Evolutionary conservation across 2,329 filamentous ascomycete species (phyloP), one percentile per base, ranked within the genome.

Genomic region (Penicillium oxalicum): DNA sequence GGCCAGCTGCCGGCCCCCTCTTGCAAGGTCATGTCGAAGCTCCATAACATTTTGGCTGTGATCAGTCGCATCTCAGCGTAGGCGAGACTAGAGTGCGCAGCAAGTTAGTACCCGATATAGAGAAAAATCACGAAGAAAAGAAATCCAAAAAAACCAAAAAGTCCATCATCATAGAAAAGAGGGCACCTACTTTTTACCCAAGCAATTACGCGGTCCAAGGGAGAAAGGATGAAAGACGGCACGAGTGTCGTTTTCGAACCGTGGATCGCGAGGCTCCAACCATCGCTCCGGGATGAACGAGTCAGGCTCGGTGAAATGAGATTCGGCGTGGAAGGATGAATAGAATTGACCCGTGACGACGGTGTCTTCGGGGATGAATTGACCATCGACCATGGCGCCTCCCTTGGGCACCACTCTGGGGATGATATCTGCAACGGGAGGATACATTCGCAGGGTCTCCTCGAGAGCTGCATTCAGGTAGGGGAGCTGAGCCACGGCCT

Each of bases 381-480:
- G 13, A 4, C 66, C 72, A 48, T 64, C 62, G 5, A 75, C 59
- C 0, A 63, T 54, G 11, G 64, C 63, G 2, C 72, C 73, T 1
- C 61, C 63, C 4, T 57, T 43, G 1, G 67, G 70, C 3, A 67
- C 65, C 5, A 61, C 27, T 4, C 69, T 58, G 0, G 70, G 67
- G 8, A 69, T 44, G 8, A 61, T 60, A n/a, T 58, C 54, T 2
- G 69, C 60, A 2, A 70, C 66, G 1, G 72, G 71, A 1, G 73
- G 73, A 40, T 72, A 74, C 5, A 73, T 42, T 9, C 73, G 65
- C 36, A 74, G 55, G 0, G 61, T 61, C 51, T 75, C 73, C 32
- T 73, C 67, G 6, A 75, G 57, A 37, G 67, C 69, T 1, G 69
- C 70, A 12, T 62, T 58, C 12, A 74, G 44, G 49, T 70, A 74